phyloP scores from a whole-genome alignment of 768 basidiomycete genomes.

The Naganishia vishniacii region DNA sequence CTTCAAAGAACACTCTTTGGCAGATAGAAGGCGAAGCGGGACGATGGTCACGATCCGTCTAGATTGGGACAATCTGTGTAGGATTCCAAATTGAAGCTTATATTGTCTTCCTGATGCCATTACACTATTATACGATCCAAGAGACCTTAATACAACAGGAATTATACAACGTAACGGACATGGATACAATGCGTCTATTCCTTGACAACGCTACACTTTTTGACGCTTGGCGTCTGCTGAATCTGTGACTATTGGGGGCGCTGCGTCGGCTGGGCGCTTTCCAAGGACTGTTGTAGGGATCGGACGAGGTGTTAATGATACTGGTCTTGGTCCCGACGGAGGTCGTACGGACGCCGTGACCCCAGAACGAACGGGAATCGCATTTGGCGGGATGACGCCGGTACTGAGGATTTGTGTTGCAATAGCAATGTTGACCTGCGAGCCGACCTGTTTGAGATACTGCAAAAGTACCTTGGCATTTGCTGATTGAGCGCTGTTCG shows the following conservation, averaged over 20 bases:
- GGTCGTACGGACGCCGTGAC: not conserved
- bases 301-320: not conserved
- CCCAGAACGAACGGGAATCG: constrained; percentile 14
- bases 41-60: too few relatives aligned
- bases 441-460: constrained; percentile 27
- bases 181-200: constrained; percentile 3
- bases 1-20: too few relatives aligned
- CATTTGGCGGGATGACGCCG: constrained; percentile 27
- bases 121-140: not conserved
- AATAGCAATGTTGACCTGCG: constrained; percentile 24
- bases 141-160: constrained; percentile 8
- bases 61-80: too few relatives aligned
- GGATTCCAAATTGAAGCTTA: too few relatives aligned
- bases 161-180: constrained; percentile 7
- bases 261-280: constrained; percentile 17
- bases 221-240: constrained; percentile 11
- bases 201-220: constrained; percentile 5
- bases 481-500: constrained; percentile 23
- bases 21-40: too few relatives aligned
- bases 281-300: constrained; percentile 7
- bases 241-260: not conserved
- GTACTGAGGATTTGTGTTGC: constrained; percentile 28
- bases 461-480: constrained; percentile 27
- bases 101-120: not conserved
- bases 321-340: not conserved